A percentile compares a stretch with the other conserved stretches of the same genome.
These are phyloP conservation scores for Diutina catenulata DNA, from an alignment of 1,139 yeast genomes.

Conservation along the genomic window DNA sequence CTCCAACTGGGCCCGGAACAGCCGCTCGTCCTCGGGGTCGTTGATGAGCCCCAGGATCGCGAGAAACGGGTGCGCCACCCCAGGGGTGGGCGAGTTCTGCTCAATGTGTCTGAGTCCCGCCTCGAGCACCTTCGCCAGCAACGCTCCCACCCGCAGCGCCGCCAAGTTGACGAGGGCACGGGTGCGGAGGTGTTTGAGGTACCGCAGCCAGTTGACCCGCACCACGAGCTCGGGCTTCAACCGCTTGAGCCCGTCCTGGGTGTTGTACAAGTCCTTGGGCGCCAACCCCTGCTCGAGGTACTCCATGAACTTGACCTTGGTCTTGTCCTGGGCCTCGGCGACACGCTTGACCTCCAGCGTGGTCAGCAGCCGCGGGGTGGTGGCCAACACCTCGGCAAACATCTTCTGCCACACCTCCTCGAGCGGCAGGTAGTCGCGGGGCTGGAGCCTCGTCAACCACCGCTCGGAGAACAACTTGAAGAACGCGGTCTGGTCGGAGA, in stretches of 20 bases:
- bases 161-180: slow-evolving; percentile 53
- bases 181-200: slow-evolving; percentile 55
- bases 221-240: slow-evolving; percentile 42
- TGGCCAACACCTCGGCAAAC: slow-evolving; percentile 38
- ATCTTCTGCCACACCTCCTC: slow-evolving; percentile 47
- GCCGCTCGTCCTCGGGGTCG: slow-evolving; percentile 28
- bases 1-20: slow-evolving; percentile 19
- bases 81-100: slow-evolving; percentile 31
- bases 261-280: slow-evolving; percentile 19
- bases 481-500: slow-evolving; percentile 24
- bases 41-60: slow-evolving; percentile 25
- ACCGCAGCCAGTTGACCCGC: slow-evolving; percentile 55
- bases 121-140: slow-evolving; percentile 56
- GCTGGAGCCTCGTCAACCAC: slow-evolving; percentile 40
- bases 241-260: slow-evolving; percentile 23
- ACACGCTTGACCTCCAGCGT: slow-evolving; percentile 51
- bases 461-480: slow-evolving; percentile 40
- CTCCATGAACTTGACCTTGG: slow-evolving; percentile 33
- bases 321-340: slow-evolving; percentile 50
- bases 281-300: slow-evolving; percentile 16
- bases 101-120: slow-evolving; percentile 50
- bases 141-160: slow-evolving; percentile 55
- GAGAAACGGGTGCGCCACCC: slow-evolving; percentile 18
- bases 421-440: slow-evolving; percentile 32
- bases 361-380: slow-evolving; percentile 40